Conservation (phyloP, 106 monocot genomes). For the Acorus calamus region DNA sequence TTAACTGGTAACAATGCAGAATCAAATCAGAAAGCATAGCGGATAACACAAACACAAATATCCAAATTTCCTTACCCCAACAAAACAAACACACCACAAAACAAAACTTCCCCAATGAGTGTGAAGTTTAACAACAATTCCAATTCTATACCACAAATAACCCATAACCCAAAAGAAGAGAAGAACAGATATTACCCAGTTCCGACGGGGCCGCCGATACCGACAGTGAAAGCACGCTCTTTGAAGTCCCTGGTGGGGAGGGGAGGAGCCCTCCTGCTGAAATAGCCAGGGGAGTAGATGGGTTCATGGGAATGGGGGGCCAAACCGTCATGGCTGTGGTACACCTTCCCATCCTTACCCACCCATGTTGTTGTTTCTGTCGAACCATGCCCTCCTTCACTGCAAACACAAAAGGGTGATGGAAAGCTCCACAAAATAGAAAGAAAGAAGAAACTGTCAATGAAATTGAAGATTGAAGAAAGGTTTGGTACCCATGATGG, state of each 20-base stretch:
- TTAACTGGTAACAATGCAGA: too few relatives aligned
- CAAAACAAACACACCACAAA: too few relatives aligned
- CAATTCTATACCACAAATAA: too few relatives aligned
- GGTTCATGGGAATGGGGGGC: slow-evolving; percentile 96
- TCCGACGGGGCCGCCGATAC: slow-evolving; percentile 95
- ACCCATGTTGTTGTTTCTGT: slow-evolving; percentile 35
- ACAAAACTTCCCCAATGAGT: too few relatives aligned
- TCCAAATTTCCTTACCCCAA: too few relatives aligned
- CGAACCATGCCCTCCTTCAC: not conserved
- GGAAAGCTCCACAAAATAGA: not conserved
- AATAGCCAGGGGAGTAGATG: slow-evolving; percentile 84
- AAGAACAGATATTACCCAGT: slow-evolving; percentile 39
- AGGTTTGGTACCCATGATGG: not conserved
- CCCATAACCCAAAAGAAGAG: too few relatives aligned
- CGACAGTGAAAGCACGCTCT: slow-evolving; percentile 89
- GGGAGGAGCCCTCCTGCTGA: slow-evolving; percentile 47
- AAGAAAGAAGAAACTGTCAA: too few relatives aligned
- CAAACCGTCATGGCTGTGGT: slow-evolving; percentile 90
- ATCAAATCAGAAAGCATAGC: too few relatives aligned
- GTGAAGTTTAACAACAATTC: too few relatives aligned
- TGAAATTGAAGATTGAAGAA: not conserved
- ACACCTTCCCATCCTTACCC: slow-evolving; percentile 65
- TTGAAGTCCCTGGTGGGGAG: slow-evolving; percentile 47
- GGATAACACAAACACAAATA: too few relatives aligned
- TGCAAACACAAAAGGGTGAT: not conserved